Conservation (phyloP, 768 basidiomycete species). For the Leccinellum luteum region DNA sequence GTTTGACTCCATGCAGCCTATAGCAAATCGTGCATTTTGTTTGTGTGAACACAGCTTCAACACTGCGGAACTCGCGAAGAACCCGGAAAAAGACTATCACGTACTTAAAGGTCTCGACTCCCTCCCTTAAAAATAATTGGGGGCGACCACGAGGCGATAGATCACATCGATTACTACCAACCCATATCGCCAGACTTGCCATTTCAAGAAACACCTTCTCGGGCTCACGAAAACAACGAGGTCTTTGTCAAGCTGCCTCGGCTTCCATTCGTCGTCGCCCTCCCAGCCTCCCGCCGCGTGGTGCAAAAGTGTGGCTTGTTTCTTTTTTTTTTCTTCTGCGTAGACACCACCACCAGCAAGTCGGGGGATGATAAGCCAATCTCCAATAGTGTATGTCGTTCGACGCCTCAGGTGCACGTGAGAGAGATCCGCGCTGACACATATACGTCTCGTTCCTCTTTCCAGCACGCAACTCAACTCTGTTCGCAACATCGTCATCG, state of each 20-base stretch:
- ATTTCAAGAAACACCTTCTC: slow-evolving; percentile 20
- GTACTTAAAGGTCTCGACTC: background rate
- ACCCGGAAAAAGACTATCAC: background rate
- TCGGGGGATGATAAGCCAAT: slow-evolving; percentile 7
- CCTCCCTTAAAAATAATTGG: background rate
- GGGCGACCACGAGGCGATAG: slow-evolving; percentile 6
- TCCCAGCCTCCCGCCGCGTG: slow-evolving; percentile 1
- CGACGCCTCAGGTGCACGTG: background rate
- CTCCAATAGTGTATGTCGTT: background rate
- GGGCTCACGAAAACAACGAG: slow-evolving; percentile 23
- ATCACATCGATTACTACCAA: slow-evolving; percentile 17
- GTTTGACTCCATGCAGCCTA: too few species aligned
- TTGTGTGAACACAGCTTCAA: too few species aligned
- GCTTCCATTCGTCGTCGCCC: slow-evolving; percentile 6
- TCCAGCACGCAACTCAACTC: slow-evolving; percentile 9
- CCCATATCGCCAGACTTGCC: slow-evolving; percentile 15
- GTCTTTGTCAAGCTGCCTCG: slow-evolving; percentile 7
- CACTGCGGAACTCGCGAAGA: too few species aligned
- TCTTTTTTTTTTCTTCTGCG: background rate
- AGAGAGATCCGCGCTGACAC: background rate
- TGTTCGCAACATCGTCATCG: slow-evolving; percentile 28
- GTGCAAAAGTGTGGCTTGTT: slow-evolving; percentile 2
- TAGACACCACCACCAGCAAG: background rate
- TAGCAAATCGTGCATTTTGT: too few species aligned
- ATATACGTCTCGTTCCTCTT: slow-evolving; percentile 3